Base-by-base conservation (phyloP, 306 rosid species). In the Vigna trinervia region DNA sequence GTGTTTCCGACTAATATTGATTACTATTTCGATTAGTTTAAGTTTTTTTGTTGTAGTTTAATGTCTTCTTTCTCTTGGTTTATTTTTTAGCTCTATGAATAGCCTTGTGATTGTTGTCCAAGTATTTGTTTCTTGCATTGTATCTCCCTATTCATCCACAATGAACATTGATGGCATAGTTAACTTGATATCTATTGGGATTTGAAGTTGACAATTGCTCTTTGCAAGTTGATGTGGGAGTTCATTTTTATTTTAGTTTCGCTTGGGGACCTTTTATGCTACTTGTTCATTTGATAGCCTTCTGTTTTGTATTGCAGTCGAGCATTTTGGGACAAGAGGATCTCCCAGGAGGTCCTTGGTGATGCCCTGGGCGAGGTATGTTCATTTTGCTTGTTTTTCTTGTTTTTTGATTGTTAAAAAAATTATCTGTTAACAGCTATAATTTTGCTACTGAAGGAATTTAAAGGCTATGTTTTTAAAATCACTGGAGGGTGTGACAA, bases 281-380 rank as follows among this genome's bases (percentile, higher is more conserved):
- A 50, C 17, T 15, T 62, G 34, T 17, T 70, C 36, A 6, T 53
- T 0, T 30, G 2, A 20, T 81, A 1, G 2, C 41, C 9, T 30
- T 52, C 1, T 63, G 0, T 13, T 34, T 3, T 23, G 9, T 34
- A n/a, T 34, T 46, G 45, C 56, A 83, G 83, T 10, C 80, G 80
- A 2, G 86, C 83, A 38, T 83, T 78, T 30, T 83, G 83, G 86
- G 86, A 83, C 67, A 83, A 82, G 79, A 77, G 85, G 66, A 82
- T 82, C 71, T 82, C 85, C 5, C 85, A 82, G 72, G 85, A 82
- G 52, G 86, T 83, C 1, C 34, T 58, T 64, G 86, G 83, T 58
- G 86, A 83, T 26, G 83, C 80, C 15, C 28, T 83, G 50, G 86
- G 86, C 0, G 86, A 83, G 76, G 86, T 83, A 78, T 78, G 80